Evolutionary conservation across 306 rosid species (phyloP), one percentile per base, ranked within the genome.

Genomic region (Rubus idaeus): DNA sequence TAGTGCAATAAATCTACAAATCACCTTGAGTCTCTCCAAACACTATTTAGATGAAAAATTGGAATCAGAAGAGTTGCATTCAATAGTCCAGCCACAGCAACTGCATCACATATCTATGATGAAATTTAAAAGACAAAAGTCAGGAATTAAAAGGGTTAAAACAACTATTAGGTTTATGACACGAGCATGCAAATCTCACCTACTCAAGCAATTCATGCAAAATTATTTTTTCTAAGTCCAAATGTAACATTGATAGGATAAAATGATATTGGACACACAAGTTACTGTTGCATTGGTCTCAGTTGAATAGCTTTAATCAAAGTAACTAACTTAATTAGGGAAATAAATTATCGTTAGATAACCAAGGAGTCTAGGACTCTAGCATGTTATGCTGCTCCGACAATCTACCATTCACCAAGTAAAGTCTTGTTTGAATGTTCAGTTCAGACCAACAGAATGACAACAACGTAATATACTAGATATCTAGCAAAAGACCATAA

Each of bases 11-110:
- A 26, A 45, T 79, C 56, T 21, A 30, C 23, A 26, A 79, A 72
- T 35, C 81, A 94, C 98, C 97, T 94, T 30, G 93, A 90, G 84
- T 94, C 98, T 82, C 91, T 88, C 98, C 98, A 94, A 56, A 94
- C 98, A 75, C 98, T 94, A 78, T 94, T 94, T 66, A 94, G 89
- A 87, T 94, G 98, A 81, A 94, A 94, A 76, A 90, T 92, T 77
- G 98, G 98, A 86, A 94, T 90, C 71, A 94, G 75, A 70, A 94
- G 97, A 74, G 96, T 89, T 68, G 98, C 97, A 83, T 94, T 94
- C 82, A 94, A 80, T 16, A 94, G 84, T 83, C 97, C 98, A 83
- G 98, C 97, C 82, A 94, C 98, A 40, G 98, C 98, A 87, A 92
- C 98, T 37, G 98, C 98, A 80, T 94, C 98, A 58, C 95, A 92